Conservation (phyloP, 352 stramenopile genomes). For the Phytopythium litorale region DNA sequence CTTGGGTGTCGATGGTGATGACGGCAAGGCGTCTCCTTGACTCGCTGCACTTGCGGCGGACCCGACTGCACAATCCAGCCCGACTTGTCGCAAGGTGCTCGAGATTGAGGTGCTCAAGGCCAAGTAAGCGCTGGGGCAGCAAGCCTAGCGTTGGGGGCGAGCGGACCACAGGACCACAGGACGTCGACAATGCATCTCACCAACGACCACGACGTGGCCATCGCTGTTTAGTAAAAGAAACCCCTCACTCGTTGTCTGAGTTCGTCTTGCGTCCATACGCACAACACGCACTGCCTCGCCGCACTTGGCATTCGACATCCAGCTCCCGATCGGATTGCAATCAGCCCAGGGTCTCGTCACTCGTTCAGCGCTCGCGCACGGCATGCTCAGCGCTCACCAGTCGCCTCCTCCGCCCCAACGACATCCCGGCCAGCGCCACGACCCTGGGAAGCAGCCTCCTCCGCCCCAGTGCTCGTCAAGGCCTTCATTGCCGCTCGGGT, state of each 20-base stretch:
- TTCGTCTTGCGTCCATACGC: not conserved
- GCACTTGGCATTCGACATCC: not conserved
- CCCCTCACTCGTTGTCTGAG: not conserved
- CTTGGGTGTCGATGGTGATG: not conserved
- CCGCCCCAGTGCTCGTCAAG: slow-evolving; percentile 3
- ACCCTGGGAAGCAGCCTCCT: slow-evolving; percentile 10
- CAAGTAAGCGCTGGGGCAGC: slow-evolving; percentile 22
- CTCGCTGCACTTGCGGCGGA: slow-evolving; percentile 1
- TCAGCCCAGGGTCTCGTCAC: not conserved
- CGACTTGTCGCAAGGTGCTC: slow-evolving; percentile 91
- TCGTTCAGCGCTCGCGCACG: not conserved
- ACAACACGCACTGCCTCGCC: not conserved
- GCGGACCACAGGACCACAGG: too few relatives aligned
- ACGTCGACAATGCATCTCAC: too few relatives aligned
- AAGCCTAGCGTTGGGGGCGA: too few relatives aligned
- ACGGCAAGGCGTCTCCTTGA: slow-evolving; percentile 25
- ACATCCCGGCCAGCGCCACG: slow-evolving; percentile 16
- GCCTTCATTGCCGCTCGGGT: not conserved
- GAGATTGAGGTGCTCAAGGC: slow-evolving; percentile 91
- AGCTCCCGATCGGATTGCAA: slow-evolving; percentile 1
- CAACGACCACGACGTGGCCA: not conserved
- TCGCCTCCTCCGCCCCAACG: slow-evolving; percentile 9
- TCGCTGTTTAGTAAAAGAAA: not conserved
- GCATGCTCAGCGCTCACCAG: not conserved
- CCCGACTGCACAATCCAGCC: slow-evolving; percentile 83